Evolutionary conservation across 176 grass and related monocot species (phyloP).

Genomic region (Musa acuminata): DNA sequence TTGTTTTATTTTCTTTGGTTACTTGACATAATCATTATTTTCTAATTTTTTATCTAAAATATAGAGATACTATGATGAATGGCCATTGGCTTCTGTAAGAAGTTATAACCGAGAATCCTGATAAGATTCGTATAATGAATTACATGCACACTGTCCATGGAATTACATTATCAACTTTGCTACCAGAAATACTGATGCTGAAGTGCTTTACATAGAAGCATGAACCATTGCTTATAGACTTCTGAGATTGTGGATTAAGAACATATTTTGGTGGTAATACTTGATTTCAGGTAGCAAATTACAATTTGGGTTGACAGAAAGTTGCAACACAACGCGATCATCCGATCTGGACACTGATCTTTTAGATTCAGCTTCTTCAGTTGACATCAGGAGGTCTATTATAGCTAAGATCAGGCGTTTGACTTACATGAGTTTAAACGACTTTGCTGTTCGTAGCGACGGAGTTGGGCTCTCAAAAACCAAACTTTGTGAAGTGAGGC

Average conservation of each 20-base stretch:
- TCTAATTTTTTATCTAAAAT: no score
- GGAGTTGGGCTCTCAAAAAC: constrained; percentile 13
- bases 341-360: not conserved
- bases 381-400: not conserved
- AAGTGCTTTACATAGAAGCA: no score
- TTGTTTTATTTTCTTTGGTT: no score
- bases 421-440: not conserved
- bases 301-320: constrained; percentile 11
- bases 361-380: constrained; percentile 6
- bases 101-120: no score
- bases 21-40: no score
- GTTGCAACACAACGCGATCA: constrained; percentile 9
- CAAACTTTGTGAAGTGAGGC: constrained; percentile 9
- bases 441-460: not conserved
- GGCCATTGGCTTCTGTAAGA: no score
- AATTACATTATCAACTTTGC: no score
- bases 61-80: no score
- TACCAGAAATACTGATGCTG: no score
- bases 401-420: constrained; percentile 14
- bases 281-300: constrained; percentile 13
- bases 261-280: not conserved
- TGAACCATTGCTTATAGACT: no score
- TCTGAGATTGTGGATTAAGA: not conserved
- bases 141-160: no score
- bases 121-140: no score